Evolutionary conservation across 2,329 filamentous ascomycete species (phyloP).

Genomic region (Verticillium nonalfalfae): DNA sequence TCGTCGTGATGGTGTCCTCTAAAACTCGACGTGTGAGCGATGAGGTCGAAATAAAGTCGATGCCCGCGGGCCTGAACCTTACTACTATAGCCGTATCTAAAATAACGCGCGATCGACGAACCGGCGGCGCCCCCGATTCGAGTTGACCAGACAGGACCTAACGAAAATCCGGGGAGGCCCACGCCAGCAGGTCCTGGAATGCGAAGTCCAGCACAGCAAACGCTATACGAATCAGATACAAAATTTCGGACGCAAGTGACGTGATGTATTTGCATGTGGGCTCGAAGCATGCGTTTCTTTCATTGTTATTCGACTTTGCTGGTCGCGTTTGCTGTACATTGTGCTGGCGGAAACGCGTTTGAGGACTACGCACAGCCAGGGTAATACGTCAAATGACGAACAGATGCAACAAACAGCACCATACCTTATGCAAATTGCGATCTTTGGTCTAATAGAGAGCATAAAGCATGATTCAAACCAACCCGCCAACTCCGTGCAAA

Average conservation of each 20-base stretch:
- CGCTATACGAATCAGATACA: no score
- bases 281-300: background rate
- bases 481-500: background rate
- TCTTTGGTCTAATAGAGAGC: background rate
- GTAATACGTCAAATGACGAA: background rate
- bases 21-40: background rate
- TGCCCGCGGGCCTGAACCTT: background rate
- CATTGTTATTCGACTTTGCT: background rate
- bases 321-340: background rate
- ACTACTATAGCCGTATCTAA: background rate
- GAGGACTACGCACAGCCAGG: background rate
- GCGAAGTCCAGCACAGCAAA: background rate
- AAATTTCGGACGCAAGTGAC: no score
- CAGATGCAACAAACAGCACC: background rate
- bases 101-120: background rate
- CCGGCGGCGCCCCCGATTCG: background rate
- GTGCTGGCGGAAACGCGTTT: background rate
- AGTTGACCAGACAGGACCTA: background rate
- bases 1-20: background rate
- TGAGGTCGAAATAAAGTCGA: background rate
- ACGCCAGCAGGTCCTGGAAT: background rate
- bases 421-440: background rate
- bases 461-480: background rate
- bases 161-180: background rate
- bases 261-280: no score